A percentile compares a stretch with the other conserved stretches of the same genome.
These are phyloP conservation scores for Scutellaria galericulata DNA, from an alignment of 257 asterid genomes.

Conservation along the genomic window DNA sequence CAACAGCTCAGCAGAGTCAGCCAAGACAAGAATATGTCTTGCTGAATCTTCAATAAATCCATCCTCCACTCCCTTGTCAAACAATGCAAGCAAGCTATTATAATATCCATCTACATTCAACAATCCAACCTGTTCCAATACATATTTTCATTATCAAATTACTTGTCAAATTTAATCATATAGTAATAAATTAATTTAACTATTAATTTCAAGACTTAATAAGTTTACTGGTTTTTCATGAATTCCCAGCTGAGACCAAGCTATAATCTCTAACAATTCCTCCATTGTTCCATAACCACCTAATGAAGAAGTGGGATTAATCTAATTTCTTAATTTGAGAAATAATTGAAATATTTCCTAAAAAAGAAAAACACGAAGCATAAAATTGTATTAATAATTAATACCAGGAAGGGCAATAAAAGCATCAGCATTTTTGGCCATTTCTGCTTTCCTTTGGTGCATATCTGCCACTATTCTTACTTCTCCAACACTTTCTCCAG, in stretches of 20 bases:
- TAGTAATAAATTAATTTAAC: neutral
- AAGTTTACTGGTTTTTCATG: conserved; percentile 67
- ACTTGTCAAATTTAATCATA: neutral
- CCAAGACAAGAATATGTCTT: conserved; percentile 56
- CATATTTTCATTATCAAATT: neutral
- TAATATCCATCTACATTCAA: conserved; percentile 76
- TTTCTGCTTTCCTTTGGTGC: conserved; percentile 78
- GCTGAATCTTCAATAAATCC: conserved; percentile 67
- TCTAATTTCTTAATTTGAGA: conserved; percentile 1
- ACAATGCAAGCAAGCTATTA: conserved; percentile 63
- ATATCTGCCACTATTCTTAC: conserved; percentile 63
- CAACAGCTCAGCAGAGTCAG: conserved; percentile 52
- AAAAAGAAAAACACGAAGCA: neutral
- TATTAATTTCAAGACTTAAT: neutral
- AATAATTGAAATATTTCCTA: neutral
- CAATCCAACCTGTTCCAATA: conserved; percentile 59
- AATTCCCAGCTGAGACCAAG: conserved; percentile 79
- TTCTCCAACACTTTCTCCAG: conserved; percentile 59
- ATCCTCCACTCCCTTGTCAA: conserved; percentile 78
- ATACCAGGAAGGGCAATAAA: conserved; percentile 82
- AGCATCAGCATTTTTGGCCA: conserved; percentile 76
- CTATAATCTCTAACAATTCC: conserved; percentile 68
- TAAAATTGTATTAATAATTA: neutral
- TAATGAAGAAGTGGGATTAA: conserved; percentile 22
- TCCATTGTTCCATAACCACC: conserved; percentile 89